Base-by-base conservation (phyloP, 139 green algal genomes). In the Chlamydomonas sp. region DNA sequence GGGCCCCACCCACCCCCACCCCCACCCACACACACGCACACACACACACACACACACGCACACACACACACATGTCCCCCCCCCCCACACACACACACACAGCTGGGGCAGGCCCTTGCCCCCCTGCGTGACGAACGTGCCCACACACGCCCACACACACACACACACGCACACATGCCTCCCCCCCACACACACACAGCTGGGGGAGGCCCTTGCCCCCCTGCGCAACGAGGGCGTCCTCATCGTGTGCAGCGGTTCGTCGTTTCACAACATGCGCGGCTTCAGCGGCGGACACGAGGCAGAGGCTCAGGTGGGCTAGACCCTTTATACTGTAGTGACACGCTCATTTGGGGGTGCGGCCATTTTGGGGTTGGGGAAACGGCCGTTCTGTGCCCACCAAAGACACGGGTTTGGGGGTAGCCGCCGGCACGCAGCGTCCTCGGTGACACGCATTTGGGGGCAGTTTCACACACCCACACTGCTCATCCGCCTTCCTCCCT, bases 171-270 rank as follows among this genome's bases (percentile, higher is more conserved):
- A 63, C 54, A 24, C 54, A 28, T n/a, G n/a, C n/a, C n/a, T n/a
- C n/a, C n/a, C n/a, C n/a, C n/a, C n/a, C 54, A 28, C 43, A 54
- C 43, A 54, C 43, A 54, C 16, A 8, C 48, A 65, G 3, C 66
- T 95, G 35, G 89, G 89, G 2, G 48, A 71, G 39, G 88, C 89
- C 3, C 76, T 95, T 31, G 72, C 76, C 8, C 84, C 89, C 0
- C 75, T 95, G 64, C 71, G 88, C 0, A 79, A 85, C 22, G 76
- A 96, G 49, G 85, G 85, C 2, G 83, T 96, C 35, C 74, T 94
- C 26, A 69, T 95, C 29, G 5, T 96, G 33, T 79, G 74, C 39
- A 79, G 61, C 47, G 87, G 87, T 38, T 57, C 75, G 10, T 76
- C 49, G 39, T 90, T 89, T 63, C 87, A 92, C 77, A 89, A 85